Base-by-base conservation (phyloP, 768 basidiomycete species). In the Naganishia randhawae region DNA sequence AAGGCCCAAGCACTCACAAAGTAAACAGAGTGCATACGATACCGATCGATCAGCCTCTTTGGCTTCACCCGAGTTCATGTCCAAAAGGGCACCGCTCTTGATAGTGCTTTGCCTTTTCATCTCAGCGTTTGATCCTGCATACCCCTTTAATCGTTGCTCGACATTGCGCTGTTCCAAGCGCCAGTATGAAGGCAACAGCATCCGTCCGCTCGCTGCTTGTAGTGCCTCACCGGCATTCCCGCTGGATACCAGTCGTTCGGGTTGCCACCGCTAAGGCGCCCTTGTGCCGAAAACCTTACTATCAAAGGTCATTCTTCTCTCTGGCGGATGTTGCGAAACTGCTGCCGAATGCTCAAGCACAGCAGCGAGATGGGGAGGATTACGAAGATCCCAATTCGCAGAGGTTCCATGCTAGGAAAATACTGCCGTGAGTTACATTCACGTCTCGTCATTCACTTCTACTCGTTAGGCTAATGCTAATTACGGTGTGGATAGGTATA, bases 341-440 rank as follows among this genome's bases (percentile, higher is more conserved):
- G 1, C 66, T 73, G 1, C 72, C 68, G 27, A 69, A 67, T 25
- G 35, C 37, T 5, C 57, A 61, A 55, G 31, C 54, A 14, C 35
- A 41, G 39, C 39, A 54, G 6, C 67, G 42, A 19, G 51, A 22
- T 17, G 35, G 35, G 13, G 35, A 65, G 10, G 42, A 68, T 72
- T 27, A 72, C 73, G 74, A 72, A 37, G 78, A 83, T 70, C 68
- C 74, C 6, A 83, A 84, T 66, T 73, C 82, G 11, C 88, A 90
- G 74, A 85, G 82, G 14, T 94, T 91, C 75, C 86, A 87, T 74
- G 92, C 95, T 75, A 84, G 85, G 70, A 94, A 90, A 82, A 84
- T 93, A 71, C 83, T 97, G 71, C 92, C 91, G 92, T 96, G 79
- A 77, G 91, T 84, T 53, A n/a, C 8, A 19, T 25, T 27, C 52